A percentile compares a stretch with the other conserved stretches of the same genome.
These are phyloP conservation scores for Dorcoceras hygrometricum DNA, from an alignment of 257 asterid species.

Conservation along the genomic window DNA sequence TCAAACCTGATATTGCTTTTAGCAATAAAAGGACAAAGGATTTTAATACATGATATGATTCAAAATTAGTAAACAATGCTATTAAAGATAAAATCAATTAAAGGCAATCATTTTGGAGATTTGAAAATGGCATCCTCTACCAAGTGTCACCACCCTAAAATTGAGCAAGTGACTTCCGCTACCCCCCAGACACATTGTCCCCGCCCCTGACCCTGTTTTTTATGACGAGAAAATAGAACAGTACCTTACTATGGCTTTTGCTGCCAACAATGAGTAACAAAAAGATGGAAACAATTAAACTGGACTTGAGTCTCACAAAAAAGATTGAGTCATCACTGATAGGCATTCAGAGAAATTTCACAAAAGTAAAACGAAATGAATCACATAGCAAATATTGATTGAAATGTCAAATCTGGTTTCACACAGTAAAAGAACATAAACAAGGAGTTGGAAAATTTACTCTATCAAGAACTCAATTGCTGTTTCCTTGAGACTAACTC, in stretches of 20 bases:
- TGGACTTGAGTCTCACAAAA: not conserved
- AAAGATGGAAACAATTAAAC: conserved; percentile 7
- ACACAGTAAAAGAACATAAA: conserved; percentile 14
- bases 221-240: conserved; percentile 9
- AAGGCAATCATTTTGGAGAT: conserved; percentile 1
- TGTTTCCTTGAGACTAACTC: conserved; percentile 72
- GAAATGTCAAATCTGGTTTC: not conserved
- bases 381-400: conserved; percentile 5
- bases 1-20: no score
- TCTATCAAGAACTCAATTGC: conserved; percentile 84
- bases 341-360: conserved; percentile 9
- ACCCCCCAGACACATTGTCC: conserved; percentile 17
- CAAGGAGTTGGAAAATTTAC: conserved; percentile 38
- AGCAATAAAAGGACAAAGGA: no score
- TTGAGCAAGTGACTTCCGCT: conserved; percentile 1
- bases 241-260: conserved; percentile 4
- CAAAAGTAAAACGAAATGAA: not conserved
- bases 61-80: no score
- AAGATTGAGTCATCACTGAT: not conserved
- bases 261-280: conserved; percentile 16
- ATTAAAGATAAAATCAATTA: not conserved
- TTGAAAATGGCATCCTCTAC: not conserved
- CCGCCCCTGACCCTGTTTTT: not conserved
- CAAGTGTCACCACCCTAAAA: not conserved
- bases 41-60: no score